Evolutionary conservation across 2,329 filamentous ascomycete genomes (phyloP).

Genomic region (Cyphellophora attinorum): DNA sequence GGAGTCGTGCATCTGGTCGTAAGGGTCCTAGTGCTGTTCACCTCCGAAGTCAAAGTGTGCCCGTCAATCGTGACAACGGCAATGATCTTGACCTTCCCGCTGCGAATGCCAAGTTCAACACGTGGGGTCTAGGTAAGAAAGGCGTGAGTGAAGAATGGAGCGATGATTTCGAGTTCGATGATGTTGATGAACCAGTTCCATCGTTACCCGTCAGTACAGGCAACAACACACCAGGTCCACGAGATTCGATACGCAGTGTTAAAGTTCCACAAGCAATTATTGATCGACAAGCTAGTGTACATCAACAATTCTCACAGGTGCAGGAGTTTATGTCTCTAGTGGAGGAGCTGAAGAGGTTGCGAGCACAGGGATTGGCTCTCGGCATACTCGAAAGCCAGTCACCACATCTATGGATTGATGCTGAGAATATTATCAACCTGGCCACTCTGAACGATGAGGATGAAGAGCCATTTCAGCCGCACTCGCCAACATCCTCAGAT

Average conservation of each 20-base stretch:
- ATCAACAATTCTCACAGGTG: conserved; percentile 55
- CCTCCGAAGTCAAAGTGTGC: conserved; percentile 57
- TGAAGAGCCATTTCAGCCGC: conserved; percentile 36
- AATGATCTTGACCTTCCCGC: conserved; percentile 40
- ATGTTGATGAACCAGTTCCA: conserved; percentile 32
- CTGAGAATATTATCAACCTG: conserved; percentile 57
- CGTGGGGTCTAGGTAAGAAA: conserved; percentile 58
- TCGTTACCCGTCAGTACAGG: conserved; percentile 26
- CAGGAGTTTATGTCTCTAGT: conserved; percentile 56
- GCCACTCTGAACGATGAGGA: conserved; percentile 56
- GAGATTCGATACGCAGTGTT: conserved; percentile 25
- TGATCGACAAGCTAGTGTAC: conserved; percentile 55
- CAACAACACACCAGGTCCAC: background rate
- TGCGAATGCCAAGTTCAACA: conserved; percentile 50
- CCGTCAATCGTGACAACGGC: conserved; percentile 43
- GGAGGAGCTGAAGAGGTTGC: conserved; percentile 55
- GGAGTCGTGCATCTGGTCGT: conserved; percentile 48
- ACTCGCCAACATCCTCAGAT: conserved; percentile 47
- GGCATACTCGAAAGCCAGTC: conserved; percentile 45
- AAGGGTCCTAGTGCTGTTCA: conserved; percentile 51
- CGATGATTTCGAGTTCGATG: conserved; percentile 58
- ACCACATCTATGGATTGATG: conserved; percentile 51
- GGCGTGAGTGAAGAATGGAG: conserved; percentile 61
- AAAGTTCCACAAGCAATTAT: conserved; percentile 52
- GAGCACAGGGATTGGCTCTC: conserved; percentile 43